Evolutionary conservation across 495 filamentous ascomycete species (phyloP).

Genomic region (Hypoxylon perforatum): DNA sequence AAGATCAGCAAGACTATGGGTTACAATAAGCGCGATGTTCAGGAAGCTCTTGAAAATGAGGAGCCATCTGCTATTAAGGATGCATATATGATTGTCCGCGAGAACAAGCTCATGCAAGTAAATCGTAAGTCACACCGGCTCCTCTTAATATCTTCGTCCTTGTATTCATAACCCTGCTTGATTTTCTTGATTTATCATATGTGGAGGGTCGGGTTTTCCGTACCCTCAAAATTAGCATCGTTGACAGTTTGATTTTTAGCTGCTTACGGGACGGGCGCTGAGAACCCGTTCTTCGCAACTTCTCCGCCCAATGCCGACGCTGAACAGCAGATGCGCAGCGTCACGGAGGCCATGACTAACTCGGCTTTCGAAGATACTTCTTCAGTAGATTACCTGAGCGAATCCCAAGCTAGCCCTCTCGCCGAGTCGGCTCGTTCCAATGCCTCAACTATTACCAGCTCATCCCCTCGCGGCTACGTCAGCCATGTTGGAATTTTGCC

Average conservation of each 20-base stretch:
- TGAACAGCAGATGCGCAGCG: constrained; percentile 44
- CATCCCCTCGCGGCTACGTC: constrained; percentile 65
- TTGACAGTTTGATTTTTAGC: constrained; percentile 27
- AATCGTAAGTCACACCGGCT: constrained; percentile 73
- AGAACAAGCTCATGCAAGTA: constrained; percentile 97
- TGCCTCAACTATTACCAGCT: constrained; percentile 55
- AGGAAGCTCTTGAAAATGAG: constrained; percentile 88
- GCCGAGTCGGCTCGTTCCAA: constrained; percentile 56
- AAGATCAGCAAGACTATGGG: constrained; percentile 98
- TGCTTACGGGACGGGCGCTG: constrained; percentile 46
- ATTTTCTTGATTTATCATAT: constrained; percentile 14
- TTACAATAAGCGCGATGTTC: constrained; percentile 92
- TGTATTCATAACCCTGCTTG: background rate
- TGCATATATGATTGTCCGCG: constrained; percentile 95
- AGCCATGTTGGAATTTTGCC: constrained; percentile 91
- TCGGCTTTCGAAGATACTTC: constrained; percentile 16
- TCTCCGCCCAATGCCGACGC: constrained; percentile 48
- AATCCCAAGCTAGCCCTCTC: constrained; percentile 44
- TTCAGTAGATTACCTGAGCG: constrained; percentile 22
- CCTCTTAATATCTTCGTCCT: background rate
- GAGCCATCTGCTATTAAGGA: constrained; percentile 99
- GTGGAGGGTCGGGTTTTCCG: background rate
- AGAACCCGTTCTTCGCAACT: constrained; percentile 54
- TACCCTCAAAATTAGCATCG: constrained; percentile 1
- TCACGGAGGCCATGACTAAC: constrained; percentile 34